Conservation (phyloP, 2,329 filamentous ascomycete species). For the Cyanodermella asteris region DNA sequence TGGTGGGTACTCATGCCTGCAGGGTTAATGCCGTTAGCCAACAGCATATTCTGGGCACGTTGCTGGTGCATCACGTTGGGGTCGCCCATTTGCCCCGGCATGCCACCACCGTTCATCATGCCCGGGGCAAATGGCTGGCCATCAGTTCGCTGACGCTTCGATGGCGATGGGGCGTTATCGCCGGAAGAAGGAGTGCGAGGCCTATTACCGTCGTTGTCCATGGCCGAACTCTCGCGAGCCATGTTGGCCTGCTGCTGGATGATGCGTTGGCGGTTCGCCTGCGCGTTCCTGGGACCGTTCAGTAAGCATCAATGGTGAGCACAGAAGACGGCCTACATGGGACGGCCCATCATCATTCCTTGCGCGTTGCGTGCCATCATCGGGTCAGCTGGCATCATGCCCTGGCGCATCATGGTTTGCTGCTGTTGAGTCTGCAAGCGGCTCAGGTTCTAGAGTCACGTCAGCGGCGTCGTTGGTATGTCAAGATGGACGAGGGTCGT, state of each 20-base stretch:
- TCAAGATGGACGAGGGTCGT: constrained; percentile 10
- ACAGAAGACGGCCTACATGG: no score
- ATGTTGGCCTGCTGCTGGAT: constrained; percentile 56
- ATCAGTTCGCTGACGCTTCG: constrained; percentile 69
- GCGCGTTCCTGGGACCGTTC: no score
- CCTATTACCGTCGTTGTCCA: constrained; percentile 64
- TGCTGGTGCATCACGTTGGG: constrained; percentile 40
- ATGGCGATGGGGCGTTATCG: constrained; percentile 79
- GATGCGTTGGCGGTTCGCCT: constrained; percentile 37
- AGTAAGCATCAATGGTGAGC: no score
- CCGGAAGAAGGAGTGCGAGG: constrained; percentile 62
- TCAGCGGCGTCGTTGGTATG: not conserved
- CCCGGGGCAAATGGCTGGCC: constrained; percentile 50
- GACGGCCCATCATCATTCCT: no score
- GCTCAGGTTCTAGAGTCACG: no score
- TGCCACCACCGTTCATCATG: constrained; percentile 57
- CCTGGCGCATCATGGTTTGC: constrained; percentile 44
- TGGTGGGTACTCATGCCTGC: constrained; percentile 51
- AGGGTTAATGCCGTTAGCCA: constrained; percentile 51
- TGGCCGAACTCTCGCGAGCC: constrained; percentile 69
- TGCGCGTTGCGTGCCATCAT: not conserved
- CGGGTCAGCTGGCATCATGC: constrained; percentile 22
- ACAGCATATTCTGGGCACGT: constrained; percentile 25
- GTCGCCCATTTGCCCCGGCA: no score
- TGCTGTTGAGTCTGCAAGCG: constrained; percentile 6